Conservation (phyloP, 495 filamentous ascomycete species). For the Aspergillus asperescens region DNA sequence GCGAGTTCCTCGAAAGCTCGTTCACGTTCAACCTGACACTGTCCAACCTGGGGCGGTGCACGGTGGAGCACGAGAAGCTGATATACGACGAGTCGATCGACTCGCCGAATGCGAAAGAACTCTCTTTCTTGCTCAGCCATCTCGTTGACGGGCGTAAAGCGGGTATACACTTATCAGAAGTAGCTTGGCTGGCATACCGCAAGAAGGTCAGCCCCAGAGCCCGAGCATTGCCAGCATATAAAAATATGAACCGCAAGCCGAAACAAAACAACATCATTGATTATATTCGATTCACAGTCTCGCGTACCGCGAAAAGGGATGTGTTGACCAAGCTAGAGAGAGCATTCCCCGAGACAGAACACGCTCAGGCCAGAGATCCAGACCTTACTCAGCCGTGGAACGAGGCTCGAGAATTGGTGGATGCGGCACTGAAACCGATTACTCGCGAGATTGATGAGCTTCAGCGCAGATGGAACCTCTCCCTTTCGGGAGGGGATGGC, state of each 20-base stretch:
- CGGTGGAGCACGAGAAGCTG: constrained; percentile 64
- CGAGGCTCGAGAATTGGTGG: constrained; percentile 28
- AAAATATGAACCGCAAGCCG: constrained; percentile 34
- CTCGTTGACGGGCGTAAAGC: constrained; percentile 80
- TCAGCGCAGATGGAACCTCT: constrained; percentile 19
- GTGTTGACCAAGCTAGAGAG: constrained; percentile 46
- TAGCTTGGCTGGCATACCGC: constrained; percentile 49
- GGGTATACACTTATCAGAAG: constrained; percentile 57
- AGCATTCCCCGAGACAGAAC: constrained; percentile 28
- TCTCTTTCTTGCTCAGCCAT: constrained; percentile 67
- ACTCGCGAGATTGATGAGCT: constrained; percentile 12
- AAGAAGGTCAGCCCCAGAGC: constrained; percentile 33
- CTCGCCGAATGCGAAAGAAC: constrained; percentile 47
- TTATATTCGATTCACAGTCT: constrained; percentile 61
- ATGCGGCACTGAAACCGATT: constrained; percentile 21
- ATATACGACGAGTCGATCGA: constrained; percentile 61
- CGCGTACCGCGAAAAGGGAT: constrained; percentile 44
- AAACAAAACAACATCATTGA: constrained; percentile 60
- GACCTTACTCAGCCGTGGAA: constrained; percentile 45
- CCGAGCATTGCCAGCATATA: constrained; percentile 32
- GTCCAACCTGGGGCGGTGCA: constrained; percentile 67
- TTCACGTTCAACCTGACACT: constrained; percentile 63
- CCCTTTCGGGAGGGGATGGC: neutral
- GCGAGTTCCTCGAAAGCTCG: constrained; percentile 47
- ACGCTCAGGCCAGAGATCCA: constrained; percentile 34